Percentiles rank a stretch among this genome's conserved stretches.
These are phyloP conservation scores for Diplodia corticola DNA, from an alignment of 2,329 filamentous ascomycete genomes.

Conservation along the genomic window DNA sequence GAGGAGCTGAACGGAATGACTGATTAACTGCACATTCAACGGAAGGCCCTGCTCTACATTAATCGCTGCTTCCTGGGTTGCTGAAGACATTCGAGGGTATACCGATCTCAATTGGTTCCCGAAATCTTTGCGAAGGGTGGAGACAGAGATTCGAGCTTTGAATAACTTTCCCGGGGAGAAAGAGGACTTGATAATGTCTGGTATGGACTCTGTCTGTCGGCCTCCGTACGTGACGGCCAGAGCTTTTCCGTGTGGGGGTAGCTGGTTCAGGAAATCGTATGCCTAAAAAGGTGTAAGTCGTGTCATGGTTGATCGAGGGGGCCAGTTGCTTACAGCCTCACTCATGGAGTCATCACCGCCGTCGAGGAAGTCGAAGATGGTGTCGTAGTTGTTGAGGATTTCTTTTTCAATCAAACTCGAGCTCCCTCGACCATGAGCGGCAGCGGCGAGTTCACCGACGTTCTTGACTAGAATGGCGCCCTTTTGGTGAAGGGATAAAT, in stretches of 20 bases:
- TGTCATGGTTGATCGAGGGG: neutral
- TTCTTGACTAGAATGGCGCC: constrained; percentile 31
- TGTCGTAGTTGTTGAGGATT: constrained; percentile 77
- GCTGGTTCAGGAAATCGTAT: constrained; percentile 38
- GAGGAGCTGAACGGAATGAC: constrained; percentile 35
- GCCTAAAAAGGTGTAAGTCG: constrained; percentile 31
- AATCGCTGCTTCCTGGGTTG: neutral
- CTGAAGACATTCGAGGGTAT: constrained; percentile 19
- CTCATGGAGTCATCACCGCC: constrained; percentile 59
- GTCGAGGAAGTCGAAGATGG: constrained; percentile 78
- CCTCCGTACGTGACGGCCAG: constrained; percentile 22
- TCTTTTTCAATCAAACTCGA: constrained; percentile 66
- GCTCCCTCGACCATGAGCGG: constrained; percentile 14
- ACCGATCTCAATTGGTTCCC: constrained; percentile 36
- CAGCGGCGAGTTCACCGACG: neutral
- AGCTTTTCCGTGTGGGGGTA: constrained; percentile 35
- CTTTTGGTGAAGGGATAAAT: constrained; percentile 56
- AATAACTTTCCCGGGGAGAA: constrained; percentile 40
- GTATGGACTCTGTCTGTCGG: neutral
- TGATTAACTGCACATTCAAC: constrained; percentile 35
- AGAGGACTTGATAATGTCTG: constrained; percentile 25
- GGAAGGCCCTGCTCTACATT: constrained; percentile 28
- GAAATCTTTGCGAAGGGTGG: constrained; percentile 25
- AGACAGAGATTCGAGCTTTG: constrained; percentile 35
- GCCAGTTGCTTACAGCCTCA: constrained; percentile 26